phyloP scores from a whole-genome alignment of 2,329 filamentous ascomycete genomes.

The Neofusicoccum kwambonambiense region DNA sequence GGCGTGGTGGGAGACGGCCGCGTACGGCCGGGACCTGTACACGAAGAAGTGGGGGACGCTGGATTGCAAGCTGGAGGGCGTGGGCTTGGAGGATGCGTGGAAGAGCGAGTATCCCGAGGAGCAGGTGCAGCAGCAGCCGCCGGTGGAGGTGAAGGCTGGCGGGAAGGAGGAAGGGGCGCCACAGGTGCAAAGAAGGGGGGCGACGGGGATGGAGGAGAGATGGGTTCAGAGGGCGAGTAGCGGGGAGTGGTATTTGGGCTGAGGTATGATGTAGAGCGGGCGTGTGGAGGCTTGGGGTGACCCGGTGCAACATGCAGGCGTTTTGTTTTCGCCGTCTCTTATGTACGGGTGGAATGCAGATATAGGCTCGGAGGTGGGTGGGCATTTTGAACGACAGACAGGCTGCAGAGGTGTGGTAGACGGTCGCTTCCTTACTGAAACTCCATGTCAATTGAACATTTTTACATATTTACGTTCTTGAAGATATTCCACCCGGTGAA shows the following conservation, averaged over 20 bases:
- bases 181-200: neutral
- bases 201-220: neutral
- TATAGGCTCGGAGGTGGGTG: neutral
- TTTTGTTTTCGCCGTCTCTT: too few species aligned
- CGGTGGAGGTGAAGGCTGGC: neutral
- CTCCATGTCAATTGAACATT: too few species aligned
- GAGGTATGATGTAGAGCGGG: too few species aligned
- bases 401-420: too few species aligned
- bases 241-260: neutral
- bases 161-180: neutral
- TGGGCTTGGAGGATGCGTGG: conserved; percentile 17
- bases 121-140: neutral
- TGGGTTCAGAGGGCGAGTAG: conserved; percentile 6
- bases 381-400: too few species aligned
- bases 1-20: conserved; percentile 20
- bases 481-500: too few species aligned
- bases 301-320: too few species aligned
- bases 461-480: too few species aligned
- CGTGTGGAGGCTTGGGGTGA: too few species aligned
- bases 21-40: conserved; percentile 19
- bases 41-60: conserved; percentile 22
- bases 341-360: too few species aligned
- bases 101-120: conserved; percentile 15
- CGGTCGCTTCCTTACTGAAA: too few species aligned
- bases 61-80: conserved; percentile 5